phyloP scores from a whole-genome alignment of 2,329 filamentous ascomycete genomes.

The Diaporthe helianthi region DNA sequence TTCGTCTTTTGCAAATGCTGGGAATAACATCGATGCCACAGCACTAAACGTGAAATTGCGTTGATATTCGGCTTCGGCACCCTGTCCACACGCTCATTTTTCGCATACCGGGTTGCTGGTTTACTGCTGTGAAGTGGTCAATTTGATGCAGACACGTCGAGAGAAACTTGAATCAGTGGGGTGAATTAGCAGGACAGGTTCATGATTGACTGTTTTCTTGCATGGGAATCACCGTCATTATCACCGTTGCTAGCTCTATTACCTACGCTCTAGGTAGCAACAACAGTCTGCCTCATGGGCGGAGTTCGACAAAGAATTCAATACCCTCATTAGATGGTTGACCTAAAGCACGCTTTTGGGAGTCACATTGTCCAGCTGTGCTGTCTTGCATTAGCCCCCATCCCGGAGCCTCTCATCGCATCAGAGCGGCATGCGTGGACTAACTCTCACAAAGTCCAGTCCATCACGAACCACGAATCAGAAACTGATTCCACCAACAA shows the following conservation, averaged over 20 bases:
- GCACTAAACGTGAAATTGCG: slow-evolving; percentile 11
- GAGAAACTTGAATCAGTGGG: not conserved
- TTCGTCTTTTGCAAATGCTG: not conserved
- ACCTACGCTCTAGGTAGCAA: not conserved
- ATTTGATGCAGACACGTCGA: not conserved
- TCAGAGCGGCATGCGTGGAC: not conserved
- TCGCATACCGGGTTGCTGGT: slow-evolving; percentile 12
- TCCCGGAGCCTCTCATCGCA: not conserved
- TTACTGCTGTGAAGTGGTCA: not conserved
- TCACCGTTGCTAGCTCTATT: not conserved
- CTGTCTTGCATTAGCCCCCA: slow-evolving; percentile 29
- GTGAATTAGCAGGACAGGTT: not conserved
- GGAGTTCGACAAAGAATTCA: slow-evolving; percentile 1
- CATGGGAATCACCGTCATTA: not conserved
- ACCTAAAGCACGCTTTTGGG: slow-evolving; percentile 9
- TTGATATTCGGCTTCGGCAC: slow-evolving; percentile 4
- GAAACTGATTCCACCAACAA: not conserved
- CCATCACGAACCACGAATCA: not conserved
- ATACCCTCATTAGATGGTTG: slow-evolving; percentile 32
- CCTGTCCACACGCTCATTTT: slow-evolving; percentile 21
- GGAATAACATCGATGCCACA: not conserved
- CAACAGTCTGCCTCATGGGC: not conserved
- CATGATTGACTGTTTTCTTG: not conserved
- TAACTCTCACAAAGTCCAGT: slow-evolving; percentile 25
- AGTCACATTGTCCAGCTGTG: slow-evolving; percentile 20